These are phyloP conservation scores for Bipolaris oryzae DNA, from an alignment of 2,329 filamentous ascomycete genomes.

Conservation along the genomic window DNA sequence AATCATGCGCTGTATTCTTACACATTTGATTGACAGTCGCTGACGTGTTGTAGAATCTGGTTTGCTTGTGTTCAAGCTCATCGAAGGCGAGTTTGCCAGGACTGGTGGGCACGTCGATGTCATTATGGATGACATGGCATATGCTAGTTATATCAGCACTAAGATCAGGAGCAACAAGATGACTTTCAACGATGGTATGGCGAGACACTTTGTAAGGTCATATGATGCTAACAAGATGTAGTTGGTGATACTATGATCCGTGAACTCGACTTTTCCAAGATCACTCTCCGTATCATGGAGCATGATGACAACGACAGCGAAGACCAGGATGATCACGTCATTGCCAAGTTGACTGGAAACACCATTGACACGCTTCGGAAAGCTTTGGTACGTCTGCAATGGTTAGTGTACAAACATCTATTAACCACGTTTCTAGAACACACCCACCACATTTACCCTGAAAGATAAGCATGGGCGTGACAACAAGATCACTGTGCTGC, in stretches of 20 bases:
- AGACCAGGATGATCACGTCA: constrained; percentile 71
- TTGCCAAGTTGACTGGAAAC: constrained; percentile 82
- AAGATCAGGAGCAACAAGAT: constrained; percentile 71
- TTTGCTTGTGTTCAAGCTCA: constrained; percentile 89
- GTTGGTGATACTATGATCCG: constrained; percentile 93
- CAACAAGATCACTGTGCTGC: constrained; percentile 84
- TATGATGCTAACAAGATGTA: constrained; percentile 39
- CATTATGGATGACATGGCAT: constrained; percentile 92
- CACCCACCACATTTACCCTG: constrained; percentile 80
- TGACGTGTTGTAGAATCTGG: constrained; percentile 72
- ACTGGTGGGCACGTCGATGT: constrained; percentile 81
- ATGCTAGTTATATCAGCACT: constrained; percentile 83
- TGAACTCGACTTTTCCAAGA: constrained; percentile 93
- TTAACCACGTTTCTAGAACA: constrained; percentile 68
- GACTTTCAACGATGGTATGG: constrained; percentile 79
- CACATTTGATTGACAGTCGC: constrained; percentile 18
- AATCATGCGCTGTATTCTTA: constrained; percentile 27
- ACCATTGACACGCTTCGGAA: constrained; percentile 88
- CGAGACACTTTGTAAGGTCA: background rate
- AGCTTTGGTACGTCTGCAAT: constrained; percentile 68
- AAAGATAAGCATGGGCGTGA: constrained; percentile 76
- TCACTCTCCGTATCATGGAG: constrained; percentile 85
- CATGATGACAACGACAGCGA: constrained; percentile 76
- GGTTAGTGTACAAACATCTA: constrained; percentile 7
- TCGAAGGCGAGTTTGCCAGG: constrained; percentile 84